A percentile compares a stretch with the other conserved stretches of the same genome.
Evolutionary conservation across 306 rosid genomes (phyloP).

Genomic region (Acacia confusa): DNA sequence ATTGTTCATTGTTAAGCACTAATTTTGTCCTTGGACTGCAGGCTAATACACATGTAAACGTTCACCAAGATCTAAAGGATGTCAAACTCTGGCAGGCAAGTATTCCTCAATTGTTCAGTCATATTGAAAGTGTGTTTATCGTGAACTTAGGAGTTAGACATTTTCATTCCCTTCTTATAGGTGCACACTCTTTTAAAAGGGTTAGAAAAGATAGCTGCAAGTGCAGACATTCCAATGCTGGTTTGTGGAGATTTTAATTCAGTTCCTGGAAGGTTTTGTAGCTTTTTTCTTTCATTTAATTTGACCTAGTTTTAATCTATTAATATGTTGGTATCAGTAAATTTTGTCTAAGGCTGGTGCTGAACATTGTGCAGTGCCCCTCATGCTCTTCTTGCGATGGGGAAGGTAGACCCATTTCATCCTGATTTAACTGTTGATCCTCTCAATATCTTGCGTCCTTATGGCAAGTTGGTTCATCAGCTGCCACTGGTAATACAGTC

Average conservation of each 20-base stretch:
- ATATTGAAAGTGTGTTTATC: conserved; percentile 1
- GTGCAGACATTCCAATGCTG: conserved; percentile 99
- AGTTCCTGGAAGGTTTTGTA: conserved; percentile 90
- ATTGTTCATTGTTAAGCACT: conserved; percentile 7
- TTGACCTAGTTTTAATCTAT: not conserved
- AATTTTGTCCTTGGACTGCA: conserved; percentile 38
- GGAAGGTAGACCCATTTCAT: conserved; percentile 87
- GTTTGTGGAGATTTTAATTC: conserved; percentile 99
- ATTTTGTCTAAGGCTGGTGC: conserved; percentile 32
- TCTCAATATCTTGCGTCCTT: conserved; percentile 86
- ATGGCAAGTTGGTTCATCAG: conserved; percentile 89
- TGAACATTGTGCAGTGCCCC: conserved; percentile 75
- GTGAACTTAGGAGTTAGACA: conserved; percentile 3
- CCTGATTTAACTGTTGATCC: conserved; percentile 92
- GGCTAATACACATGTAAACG: conserved; percentile 96
- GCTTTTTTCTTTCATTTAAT: not conserved
- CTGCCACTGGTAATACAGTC: conserved; percentile 73
- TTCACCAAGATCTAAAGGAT: conserved; percentile 82
- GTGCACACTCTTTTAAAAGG: conserved; percentile 97
- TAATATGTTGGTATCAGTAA: conserved; percentile 9
- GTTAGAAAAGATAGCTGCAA: conserved; percentile 94
- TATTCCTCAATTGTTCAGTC: conserved; percentile 21
- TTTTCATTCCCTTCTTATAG: conserved; percentile 43
- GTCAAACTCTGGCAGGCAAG: conserved; percentile 98
- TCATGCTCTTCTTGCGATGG: conserved; percentile 95